These are phyloP conservation scores for Leccinum solheimii DNA, from an alignment of 1,284 basidiomycete species.

Conservation along the genomic window DNA sequence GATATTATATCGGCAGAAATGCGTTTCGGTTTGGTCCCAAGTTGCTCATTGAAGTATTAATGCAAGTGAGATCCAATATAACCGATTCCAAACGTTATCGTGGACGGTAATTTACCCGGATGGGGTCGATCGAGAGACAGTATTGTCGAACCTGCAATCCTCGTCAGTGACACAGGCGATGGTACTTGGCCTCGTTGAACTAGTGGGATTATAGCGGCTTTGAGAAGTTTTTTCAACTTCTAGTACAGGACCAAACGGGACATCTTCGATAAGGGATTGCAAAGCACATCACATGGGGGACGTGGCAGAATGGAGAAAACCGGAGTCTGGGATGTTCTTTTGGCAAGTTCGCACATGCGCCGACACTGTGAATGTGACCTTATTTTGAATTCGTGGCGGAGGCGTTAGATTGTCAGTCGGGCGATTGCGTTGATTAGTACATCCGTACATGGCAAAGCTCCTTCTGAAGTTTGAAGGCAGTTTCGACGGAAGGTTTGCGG, in stretches of 20 bases:
- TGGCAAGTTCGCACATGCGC: slow-evolving; percentile 51
- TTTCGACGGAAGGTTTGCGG: slow-evolving; percentile 71
- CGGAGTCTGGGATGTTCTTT: slow-evolving; percentile 86
- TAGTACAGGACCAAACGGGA: slow-evolving; percentile 72
- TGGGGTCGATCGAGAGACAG: slow-evolving; percentile 43
- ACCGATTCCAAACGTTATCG: neutral
- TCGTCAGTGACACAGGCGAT: slow-evolving; percentile 76
- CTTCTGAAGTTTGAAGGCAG: slow-evolving; percentile 41
- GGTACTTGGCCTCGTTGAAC: slow-evolving; percentile 60
- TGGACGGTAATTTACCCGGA: neutral
- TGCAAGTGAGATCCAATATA: slow-evolving; percentile 46
- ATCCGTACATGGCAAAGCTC: slow-evolving; percentile 56
- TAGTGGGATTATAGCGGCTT: slow-evolving; percentile 80
- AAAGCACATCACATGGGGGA: slow-evolving; percentile 59
- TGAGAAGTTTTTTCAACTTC: slow-evolving; percentile 63
- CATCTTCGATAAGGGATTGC: slow-evolving; percentile 75
- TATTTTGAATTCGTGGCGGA: slow-evolving; percentile 9
- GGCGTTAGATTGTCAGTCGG: slow-evolving; percentile 3
- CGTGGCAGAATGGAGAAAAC: slow-evolving; percentile 77
- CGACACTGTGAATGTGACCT: neutral
- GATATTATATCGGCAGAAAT: slow-evolving; percentile 75
- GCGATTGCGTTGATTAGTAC: neutral
- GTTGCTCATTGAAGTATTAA: slow-evolving; percentile 69
- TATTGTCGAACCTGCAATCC: slow-evolving; percentile 74
- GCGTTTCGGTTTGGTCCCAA: slow-evolving; percentile 79